Evolutionary conservation across 768 basidiomycete genomes (phyloP).

Genomic region (Phaffia australis): DNA sequence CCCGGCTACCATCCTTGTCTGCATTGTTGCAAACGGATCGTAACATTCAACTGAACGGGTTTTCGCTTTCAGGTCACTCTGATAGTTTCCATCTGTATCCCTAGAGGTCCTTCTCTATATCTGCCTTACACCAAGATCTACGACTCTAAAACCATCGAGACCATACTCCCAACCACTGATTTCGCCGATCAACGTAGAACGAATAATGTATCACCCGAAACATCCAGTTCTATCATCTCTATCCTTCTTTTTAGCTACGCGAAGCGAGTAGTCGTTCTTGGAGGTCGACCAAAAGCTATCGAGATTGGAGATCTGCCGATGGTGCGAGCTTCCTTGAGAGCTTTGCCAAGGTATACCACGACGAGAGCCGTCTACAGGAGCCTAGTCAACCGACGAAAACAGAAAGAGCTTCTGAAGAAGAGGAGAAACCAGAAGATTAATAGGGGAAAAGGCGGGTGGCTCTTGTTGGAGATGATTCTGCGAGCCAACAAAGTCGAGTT

Average conservation of each 20-base stretch:
- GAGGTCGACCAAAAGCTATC: background rate
- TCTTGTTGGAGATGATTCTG: background rate
- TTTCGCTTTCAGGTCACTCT: constrained; percentile 33
- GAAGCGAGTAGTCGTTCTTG: background rate
- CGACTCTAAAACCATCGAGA: no score
- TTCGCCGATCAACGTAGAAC: no score
- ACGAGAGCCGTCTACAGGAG: background rate
- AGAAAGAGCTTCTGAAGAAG: background rate
- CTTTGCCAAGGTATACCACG: no score
- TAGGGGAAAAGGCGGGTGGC: background rate
- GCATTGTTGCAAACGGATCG: background rate
- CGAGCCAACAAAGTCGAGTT: background rate
- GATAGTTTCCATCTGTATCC: constrained; percentile 47
- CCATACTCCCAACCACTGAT: no score
- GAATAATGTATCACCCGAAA: no score
- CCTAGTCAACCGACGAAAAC: background rate
- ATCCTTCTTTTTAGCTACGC: no score
- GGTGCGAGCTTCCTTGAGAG: background rate
- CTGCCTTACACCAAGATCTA: constrained; percentile 49
- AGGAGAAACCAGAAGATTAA: background rate
- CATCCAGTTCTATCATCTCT: no score
- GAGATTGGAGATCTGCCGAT: constrained; percentile 1
- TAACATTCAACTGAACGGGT: background rate
- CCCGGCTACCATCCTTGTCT: background rate
- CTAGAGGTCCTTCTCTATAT: constrained; percentile 62